These are phyloP conservation scores for Chaetomium globosum DNA, from an alignment of 2,329 filamentous ascomycete species.

Conservation along the genomic window DNA sequence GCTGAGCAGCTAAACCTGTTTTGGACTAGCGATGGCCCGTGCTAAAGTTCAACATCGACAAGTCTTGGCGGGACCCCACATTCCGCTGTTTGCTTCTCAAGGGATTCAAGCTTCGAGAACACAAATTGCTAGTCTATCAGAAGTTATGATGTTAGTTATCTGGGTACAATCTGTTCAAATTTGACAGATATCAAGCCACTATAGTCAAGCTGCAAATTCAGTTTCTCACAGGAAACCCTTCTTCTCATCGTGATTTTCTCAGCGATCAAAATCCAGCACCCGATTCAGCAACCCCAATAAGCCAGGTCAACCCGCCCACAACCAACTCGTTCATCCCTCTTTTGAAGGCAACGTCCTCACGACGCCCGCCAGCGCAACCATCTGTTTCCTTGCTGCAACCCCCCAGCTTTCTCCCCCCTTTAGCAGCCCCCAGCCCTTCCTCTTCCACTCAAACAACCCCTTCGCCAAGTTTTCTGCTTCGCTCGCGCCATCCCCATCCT, in stretches of 20 bases:
- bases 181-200: background rate
- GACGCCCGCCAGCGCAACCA: slow-evolving; percentile 30
- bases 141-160: background rate
- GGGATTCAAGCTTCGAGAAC: no score
- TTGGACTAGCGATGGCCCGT: slow-evolving; percentile 24
- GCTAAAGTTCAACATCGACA: slow-evolving; percentile 12
- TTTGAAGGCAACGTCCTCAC: slow-evolving; percentile 25
- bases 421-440: slow-evolving; percentile 25
- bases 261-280: background rate
- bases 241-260: background rate
- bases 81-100: background rate
- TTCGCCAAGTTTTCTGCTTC: slow-evolving; percentile 39
- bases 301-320: background rate
- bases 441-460: slow-evolving; percentile 41
- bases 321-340: background rate
- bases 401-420: slow-evolving; percentile 32
- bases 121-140: no score
- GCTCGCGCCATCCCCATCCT: slow-evolving; percentile 12
- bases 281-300: background rate
- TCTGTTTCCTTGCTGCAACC: slow-evolving; percentile 28
- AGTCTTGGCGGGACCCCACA: slow-evolving; percentile 25
- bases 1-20: slow-evolving; percentile 26
- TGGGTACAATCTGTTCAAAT: background rate
- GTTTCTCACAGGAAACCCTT: background rate
- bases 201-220: background rate